A percentile compares a stretch with the other conserved stretches of the same genome.
Conservation (phyloP, 441 rosid genomes). For the Adansonia gregorii region DNA sequence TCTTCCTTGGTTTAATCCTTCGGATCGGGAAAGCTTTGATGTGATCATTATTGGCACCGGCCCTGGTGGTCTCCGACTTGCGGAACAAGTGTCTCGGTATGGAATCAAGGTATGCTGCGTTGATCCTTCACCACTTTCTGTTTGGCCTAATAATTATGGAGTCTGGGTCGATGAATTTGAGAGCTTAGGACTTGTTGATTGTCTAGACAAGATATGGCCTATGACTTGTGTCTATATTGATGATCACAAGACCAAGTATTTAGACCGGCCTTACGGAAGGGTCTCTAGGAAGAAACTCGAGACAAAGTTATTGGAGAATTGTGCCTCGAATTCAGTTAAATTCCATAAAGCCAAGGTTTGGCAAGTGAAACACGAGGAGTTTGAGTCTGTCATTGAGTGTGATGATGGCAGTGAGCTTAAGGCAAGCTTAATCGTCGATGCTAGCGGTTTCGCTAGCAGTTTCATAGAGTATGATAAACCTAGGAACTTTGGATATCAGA, state of each 20-base stretch:
- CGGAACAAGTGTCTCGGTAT: slow-evolving; percentile 55
- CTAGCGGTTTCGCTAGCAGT: slow-evolving; percentile 55
- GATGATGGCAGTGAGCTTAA: slow-evolving; percentile 57
- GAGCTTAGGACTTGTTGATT: slow-evolving; percentile 51
- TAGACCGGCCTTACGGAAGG: slow-evolving; percentile 67
- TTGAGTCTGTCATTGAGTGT: slow-evolving; percentile 48
- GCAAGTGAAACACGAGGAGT: slow-evolving; percentile 61
- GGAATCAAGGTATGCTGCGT: slow-evolving; percentile 73
- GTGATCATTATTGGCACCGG: slow-evolving; percentile 65
- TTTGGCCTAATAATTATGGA: slow-evolving; percentile 72
- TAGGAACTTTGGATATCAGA: slow-evolving; percentile 70
- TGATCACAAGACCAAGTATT: slow-evolving; percentile 51
- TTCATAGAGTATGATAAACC: slow-evolving; percentile 53
- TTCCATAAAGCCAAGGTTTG: slow-evolving; percentile 65
- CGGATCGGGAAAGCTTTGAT: slow-evolving; percentile 44
- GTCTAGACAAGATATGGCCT: slow-evolving; percentile 64
- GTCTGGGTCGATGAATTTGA: slow-evolving; percentile 82
- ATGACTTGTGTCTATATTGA: slow-evolving; percentile 52
- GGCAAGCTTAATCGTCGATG: slow-evolving; percentile 63
- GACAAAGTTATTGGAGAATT: slow-evolving; percentile 51
- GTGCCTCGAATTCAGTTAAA: slow-evolving; percentile 48
- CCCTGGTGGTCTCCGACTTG: slow-evolving; percentile 69
- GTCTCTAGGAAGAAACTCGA: slow-evolving; percentile 54
- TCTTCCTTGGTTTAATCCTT: slow-evolving; percentile 46
- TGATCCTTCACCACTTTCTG: slow-evolving; percentile 68